Base-by-base conservation (phyloP, 805 yeast genomes). In the Cephaloascus albidus region DNA sequence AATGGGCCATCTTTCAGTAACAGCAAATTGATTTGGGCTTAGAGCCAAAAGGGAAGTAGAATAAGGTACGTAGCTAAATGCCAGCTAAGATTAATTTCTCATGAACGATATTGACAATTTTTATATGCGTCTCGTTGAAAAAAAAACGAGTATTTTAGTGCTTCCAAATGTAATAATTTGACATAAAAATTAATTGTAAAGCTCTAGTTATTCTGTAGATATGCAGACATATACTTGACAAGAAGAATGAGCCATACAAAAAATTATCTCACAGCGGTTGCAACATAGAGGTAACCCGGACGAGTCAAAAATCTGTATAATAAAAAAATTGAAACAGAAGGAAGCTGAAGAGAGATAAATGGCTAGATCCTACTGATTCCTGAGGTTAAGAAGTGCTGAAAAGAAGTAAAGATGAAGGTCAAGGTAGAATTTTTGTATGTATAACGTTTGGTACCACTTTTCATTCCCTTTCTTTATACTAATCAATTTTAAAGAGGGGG, bases 401-500 rank as follows among this genome's bases (percentile, higher is more conserved):
- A n/a, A n/a, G n/a, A n/a, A n/a, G n/a, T 23, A 8, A 12, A 23
- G 12, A 23, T 23, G 28, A 23, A 23, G 28, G 64, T 69, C 3
- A 63, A 57, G 26, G 68, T 63, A 3, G 75, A 70, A 46, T 70
- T 70, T 44, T 44, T 70, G 61, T 54, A 51, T 35, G 61, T 54
- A 10, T 38, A 14, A 17, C 3, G 5, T 33, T 20, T 10, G 17
- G 12, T 17, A 3, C 26, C 16, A 17, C 18, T 16, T 10, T 27
- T 27, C 18, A 20, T 19, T n/a, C 14, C 12, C 20, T 6, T 14
- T n/a, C 18, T 8, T 8, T 15, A 14, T 28, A 34, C 37, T 40
- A 30, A 36, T 31, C 14, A 20, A 19, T 23, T 3, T 10, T 34
- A 8, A 36, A 65, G 70, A 14, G 97, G 97, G 4, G 97, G 97